Conservation (phyloP, 2,329 filamentous ascomycete species). For the Thelonectria rubi region DNA sequence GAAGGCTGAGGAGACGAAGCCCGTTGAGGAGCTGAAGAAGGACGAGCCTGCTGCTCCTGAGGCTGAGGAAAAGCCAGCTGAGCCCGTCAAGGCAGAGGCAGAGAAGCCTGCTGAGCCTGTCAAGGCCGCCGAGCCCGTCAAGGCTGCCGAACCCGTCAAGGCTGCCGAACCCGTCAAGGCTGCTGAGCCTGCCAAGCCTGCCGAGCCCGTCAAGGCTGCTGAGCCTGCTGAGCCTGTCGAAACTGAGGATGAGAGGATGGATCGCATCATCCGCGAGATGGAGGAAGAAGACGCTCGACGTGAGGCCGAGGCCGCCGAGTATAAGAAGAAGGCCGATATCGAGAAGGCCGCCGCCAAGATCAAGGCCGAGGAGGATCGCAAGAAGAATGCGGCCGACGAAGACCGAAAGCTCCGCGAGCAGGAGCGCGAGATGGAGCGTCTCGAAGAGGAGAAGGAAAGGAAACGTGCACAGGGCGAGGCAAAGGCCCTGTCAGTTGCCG, state of each 20-base stretch:
- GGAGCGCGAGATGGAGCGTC: conserved; percentile 75
- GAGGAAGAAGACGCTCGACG: conserved; percentile 63
- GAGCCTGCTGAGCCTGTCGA: conserved; percentile 41
- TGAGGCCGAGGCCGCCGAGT: conserved; percentile 58
- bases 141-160: conserved; percentile 33
- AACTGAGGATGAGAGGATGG: conserved; percentile 64
- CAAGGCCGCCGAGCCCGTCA: conserved; percentile 31
- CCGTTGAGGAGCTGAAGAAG: conserved; percentile 16
- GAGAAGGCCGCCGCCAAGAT: conserved; percentile 59
- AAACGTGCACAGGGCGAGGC: conserved; percentile 61
- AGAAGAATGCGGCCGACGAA: conserved; percentile 61
- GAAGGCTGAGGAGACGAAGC: conserved; percentile 22
- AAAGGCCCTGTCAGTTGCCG: conserved; percentile 59
- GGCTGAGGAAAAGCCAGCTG: conserved; percentile 35
- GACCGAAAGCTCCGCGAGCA: conserved; percentile 76
- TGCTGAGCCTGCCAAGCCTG: too few relatives aligned
- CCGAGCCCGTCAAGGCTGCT: too few relatives aligned
- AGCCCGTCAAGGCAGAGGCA: conserved; percentile 37
- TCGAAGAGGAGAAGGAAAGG: conserved; percentile 75
- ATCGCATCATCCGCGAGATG: conserved; percentile 70
- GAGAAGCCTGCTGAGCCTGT: conserved; percentile 37
- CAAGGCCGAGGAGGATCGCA: conserved; percentile 56
- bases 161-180: conserved; percentile 41
- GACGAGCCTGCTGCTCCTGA: conserved; percentile 22
- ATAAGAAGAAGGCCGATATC: conserved; percentile 58